Evolutionary conservation across 179 eudicot species (phyloP).

Genomic region (Spergularia azorica): DNA sequence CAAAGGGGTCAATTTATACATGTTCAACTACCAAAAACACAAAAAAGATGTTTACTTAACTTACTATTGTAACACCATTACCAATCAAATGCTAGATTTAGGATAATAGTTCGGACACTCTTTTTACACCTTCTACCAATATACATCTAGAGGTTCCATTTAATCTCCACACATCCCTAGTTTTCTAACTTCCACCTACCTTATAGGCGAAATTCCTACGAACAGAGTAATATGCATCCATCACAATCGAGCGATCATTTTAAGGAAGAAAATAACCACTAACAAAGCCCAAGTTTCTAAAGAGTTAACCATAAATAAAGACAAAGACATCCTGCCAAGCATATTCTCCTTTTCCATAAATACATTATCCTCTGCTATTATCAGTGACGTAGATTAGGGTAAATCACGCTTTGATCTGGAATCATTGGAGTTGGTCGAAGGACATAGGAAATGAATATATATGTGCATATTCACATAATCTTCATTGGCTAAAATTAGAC

Average conservation of each 20-base stretch:
- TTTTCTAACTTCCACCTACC: conserved; percentile 5
- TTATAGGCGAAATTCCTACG: neutral
- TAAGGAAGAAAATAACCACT: neutral
- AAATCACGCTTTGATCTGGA: neutral
- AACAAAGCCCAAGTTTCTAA: neutral
- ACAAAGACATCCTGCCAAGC: neutral
- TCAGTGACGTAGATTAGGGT: neutral
- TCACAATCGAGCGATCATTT: neutral
- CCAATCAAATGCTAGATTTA: conserved; percentile 2
- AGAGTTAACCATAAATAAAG: neutral
- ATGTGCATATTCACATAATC: neutral
- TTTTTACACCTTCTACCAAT: neutral
- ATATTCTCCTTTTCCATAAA: neutral
- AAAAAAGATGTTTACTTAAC: neutral
- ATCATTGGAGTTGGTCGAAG: neutral
- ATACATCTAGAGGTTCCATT: neutral
- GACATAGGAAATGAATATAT: neutral
- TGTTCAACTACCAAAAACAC: neutral
- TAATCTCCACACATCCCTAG: neutral
- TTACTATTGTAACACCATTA: neutral
- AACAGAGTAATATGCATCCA: neutral
- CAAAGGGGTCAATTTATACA: neutral
- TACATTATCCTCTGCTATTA: neutral
- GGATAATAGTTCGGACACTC: neutral
- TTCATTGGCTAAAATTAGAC: neutral